Conservation (phyloP, 352 stramenopile genomes). For the Phytophthora melonis region DNA sequence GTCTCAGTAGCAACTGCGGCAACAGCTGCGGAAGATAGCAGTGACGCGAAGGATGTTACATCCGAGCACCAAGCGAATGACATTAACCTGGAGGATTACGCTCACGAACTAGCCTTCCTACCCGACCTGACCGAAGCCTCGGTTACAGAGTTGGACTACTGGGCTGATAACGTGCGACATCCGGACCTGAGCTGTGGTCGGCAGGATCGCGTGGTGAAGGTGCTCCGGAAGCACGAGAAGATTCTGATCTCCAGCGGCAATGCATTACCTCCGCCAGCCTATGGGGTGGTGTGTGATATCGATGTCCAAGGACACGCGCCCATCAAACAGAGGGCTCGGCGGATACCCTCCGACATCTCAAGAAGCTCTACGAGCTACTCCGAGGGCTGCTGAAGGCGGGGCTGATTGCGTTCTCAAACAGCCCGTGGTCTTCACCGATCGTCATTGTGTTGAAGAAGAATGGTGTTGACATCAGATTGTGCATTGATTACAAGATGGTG, state of each 20-base stretch:
- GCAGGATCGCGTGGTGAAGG: neutral
- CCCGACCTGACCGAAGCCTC: too few species aligned
- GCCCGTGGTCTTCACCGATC: neutral
- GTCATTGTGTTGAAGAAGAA: neutral
- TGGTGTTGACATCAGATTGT: neutral
- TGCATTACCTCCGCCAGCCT: neutral
- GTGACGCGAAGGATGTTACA: too few species aligned
- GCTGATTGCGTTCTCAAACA: neutral
- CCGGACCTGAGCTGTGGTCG: neutral
- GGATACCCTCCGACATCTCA: neutral
- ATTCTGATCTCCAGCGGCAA: neutral
- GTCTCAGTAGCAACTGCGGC: too few species aligned
- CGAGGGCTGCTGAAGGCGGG: neutral
- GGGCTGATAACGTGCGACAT: neutral
- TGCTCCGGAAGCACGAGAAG: neutral
- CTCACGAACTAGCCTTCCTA: too few species aligned
- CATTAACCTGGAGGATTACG: too few species aligned
- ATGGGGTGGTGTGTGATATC: neutral
- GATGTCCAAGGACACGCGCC: neutral
- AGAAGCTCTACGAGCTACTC: neutral
- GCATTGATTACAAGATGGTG: neutral
- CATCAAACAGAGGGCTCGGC: neutral
- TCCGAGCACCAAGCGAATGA: too few species aligned
- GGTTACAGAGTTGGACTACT: neutral
- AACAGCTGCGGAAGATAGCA: too few species aligned